These are phyloP conservation scores for Neohortaea acidophila DNA, from an alignment of 495 filamentous ascomycete species.

Conservation along the genomic window DNA sequence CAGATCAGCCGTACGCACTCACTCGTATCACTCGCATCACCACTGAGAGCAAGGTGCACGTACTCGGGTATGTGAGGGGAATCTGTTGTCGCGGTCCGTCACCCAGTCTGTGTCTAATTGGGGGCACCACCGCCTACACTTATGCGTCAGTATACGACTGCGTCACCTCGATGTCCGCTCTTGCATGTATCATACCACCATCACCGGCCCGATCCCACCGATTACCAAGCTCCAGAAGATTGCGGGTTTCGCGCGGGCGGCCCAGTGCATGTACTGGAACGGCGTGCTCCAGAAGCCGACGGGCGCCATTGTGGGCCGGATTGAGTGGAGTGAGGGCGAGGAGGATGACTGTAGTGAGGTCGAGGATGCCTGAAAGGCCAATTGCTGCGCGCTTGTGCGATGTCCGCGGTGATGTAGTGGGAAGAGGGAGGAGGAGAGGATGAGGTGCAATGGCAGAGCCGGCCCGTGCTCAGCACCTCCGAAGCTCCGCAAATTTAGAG, in stretches of 20 bases:
- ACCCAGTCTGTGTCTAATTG: constrained; percentile 50
- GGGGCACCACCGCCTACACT: constrained; percentile 38
- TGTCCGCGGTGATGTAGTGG: too few species aligned
- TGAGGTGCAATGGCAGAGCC: not conserved
- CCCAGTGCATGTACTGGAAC: constrained; percentile 71
- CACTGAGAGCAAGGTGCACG: constrained; percentile 21
- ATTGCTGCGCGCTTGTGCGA: not conserved
- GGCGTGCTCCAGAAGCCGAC: constrained; percentile 75
- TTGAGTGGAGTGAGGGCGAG: not conserved
- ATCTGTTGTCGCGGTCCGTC: constrained; percentile 54
- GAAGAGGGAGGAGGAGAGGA: too few species aligned
- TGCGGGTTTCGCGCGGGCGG: constrained; percentile 70
- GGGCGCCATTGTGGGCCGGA: constrained; percentile 16
- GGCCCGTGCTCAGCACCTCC: not conserved
- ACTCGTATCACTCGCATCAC: not conserved
- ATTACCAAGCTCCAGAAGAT: constrained; percentile 71
- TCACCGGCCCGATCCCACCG: constrained; percentile 53
- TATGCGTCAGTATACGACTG: not conserved
- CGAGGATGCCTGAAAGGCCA: not conserved
- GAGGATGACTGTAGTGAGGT: not conserved
- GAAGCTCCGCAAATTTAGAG: not conserved
- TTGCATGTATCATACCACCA: constrained; percentile 30
- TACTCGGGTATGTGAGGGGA: constrained; percentile 85
- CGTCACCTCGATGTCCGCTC: not conserved
- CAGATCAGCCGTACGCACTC: constrained; percentile 1